Evolutionary conservation across 2,329 filamentous ascomycete species (phyloP), one percentile per base, ranked within the genome.

Genomic region (Trematosphaeria pertusa): DNA sequence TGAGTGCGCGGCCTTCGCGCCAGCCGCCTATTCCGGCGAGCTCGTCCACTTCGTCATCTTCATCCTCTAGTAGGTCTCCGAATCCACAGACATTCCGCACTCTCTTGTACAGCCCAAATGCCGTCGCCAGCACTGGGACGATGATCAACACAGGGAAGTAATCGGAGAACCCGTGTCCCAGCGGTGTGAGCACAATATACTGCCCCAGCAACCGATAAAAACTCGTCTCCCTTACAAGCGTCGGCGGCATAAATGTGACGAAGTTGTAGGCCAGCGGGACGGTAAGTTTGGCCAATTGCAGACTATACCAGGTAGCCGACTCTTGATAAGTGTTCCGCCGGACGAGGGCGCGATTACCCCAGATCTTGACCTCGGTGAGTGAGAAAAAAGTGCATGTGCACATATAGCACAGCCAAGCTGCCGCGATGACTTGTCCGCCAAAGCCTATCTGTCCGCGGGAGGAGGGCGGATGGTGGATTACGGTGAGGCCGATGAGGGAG

Each of bases 261-360:
- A 97, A 99, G 74, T 99, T 99, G 82, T 96, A 99, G 3, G 89
- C 87, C 7, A 99, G 80, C 1, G 94, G 94, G 0, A 99, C 90
- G 1, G 89, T 96, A 33, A 99, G 84, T 63, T 92, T 90, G 40
- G 94, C 93, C 9, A 97, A 89, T 69, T 97, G 91, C 48, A 91
- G 86, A 1, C 91, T 88, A 67, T 97, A 99, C 91, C 95, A 99
- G 59, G 93, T 95, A 0, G 94, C 94, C 38, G 87, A 91, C 69
- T 97, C 94, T 50, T 90, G 86, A 48, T 95, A 93, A 0, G 94
- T 99, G 66, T 96, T 94, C 46, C 94, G 86, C 48, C 84, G 85
- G 36, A 97, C 93, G 5, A 99, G 79, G 0, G 94, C 93, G 24
- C 94, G 86, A 37, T 95, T 94, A 46, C 94, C 89, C 94, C 94